Base-by-base conservation (phyloP, 352 stramenopile genomes). In the Pythium apleroticum region DNA sequence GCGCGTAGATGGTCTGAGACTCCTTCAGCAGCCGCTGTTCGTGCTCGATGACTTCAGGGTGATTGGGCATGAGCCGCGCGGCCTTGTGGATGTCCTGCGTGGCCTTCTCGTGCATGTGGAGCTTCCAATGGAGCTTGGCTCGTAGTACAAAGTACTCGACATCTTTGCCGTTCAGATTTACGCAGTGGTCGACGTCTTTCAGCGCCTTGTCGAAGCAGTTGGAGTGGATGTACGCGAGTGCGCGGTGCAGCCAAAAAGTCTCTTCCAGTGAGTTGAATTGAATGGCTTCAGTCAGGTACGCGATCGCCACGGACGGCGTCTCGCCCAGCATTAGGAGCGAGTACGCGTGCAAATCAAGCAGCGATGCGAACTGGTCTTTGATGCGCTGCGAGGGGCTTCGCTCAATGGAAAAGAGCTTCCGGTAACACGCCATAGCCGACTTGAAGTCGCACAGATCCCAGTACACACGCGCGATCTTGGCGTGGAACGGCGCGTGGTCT, bases 71-170 rank as follows among this genome's bases (percentile, higher is more conserved):
- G 35, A 93, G 71, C 28, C 63, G 65, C 9, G 84, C 79, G 6
- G 86, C 86, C 19, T 73, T 75, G 11, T 76, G 60, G 43, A 93
- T 93, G 63, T 92, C 84, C 35, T 74, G 78, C 4, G 65, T 87
- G 19, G 83, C 85, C 57, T 86, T 86, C 41, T 93, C 83, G 49
- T 90, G 83, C 73, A 90, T 77, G 54, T 91, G 80, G 24, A 93
- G 75, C 33, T 74, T 75, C 86, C 86, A 91, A 56, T 91, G 84
- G 14, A 96, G 70, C 65, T 93, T 93, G 22, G 85, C 84, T 0
- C 87, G 80, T 56, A 96, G 66, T 22, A 93, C 80, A 69, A 91
- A 89, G 58, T 91, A 92, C 73, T 93, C 86, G 69, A 89, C 85
- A 45, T 96, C 84, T 7, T 70, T 65, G 14, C 66, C 74, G 46